Evolutionary conservation across 2,329 filamentous ascomycete species (phyloP), one percentile per base, ranked within the genome.

Genomic region (Pseudogymnoascus sp.): DNA sequence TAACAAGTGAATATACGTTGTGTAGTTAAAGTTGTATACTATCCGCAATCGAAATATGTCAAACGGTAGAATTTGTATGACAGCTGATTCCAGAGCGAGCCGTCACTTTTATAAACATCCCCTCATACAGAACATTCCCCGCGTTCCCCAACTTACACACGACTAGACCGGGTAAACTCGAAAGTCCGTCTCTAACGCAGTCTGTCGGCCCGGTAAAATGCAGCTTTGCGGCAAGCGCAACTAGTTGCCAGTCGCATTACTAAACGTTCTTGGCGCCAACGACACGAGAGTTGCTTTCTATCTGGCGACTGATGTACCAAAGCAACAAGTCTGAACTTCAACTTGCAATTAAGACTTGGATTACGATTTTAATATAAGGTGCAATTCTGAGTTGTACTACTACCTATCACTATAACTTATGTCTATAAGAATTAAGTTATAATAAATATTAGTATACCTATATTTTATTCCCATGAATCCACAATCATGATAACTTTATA

Each of bases 241-340:
- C 50, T 33, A 56, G 50, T 33, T 56, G 25, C 12, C 18, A n/a
- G 25, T 18, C 18, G n/a, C 50, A 56, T 56, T 56, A 56, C 50
- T 56, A 56, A 56, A 56, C 25, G n/a, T 56, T 5, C 50, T 56
- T 56, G 50, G 50, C 50, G 50, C 50, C 28, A 56, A 33, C 50
- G 25, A 33, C 47, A 12, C 12, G 23, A 50, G 11, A 28, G 44
- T 5, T 28, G 23, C 21, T 21, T 50, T n/a, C 14, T 16, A 25
- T 16, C 44, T 8, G 23, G 14, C 44, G 12, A 50, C n/a, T 18
- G 42, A 16, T 7, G 50, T 33, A 33, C 25, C 25, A 56, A 33
- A 18, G 25, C 12, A 56, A 56, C 50, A 11, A 50, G 10, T 18
- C 7, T 8, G 8, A 33, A 50, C 44, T 28, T 10, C 28, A 28